Evolutionary conservation across 345 rosid genomes (phyloP).

Genomic region (Cochlearia excelsa): DNA sequence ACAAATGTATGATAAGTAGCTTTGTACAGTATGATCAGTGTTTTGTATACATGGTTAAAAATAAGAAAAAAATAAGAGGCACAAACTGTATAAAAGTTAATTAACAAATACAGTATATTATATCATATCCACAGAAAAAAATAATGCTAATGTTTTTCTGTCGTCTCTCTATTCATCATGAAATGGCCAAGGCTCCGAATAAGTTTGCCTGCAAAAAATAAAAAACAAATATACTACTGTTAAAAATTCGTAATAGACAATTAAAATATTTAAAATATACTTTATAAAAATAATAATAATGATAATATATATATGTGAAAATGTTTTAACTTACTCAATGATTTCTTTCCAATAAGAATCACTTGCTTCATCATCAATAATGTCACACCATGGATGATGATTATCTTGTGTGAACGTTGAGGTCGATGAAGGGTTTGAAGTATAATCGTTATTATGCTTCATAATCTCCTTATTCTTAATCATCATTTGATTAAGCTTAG

Average conservation of each 20-base stretch:
- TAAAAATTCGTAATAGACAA: conserved; percentile 6
- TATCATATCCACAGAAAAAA: conserved; percentile 32
- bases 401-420: conserved; percentile 48
- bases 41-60: conserved; percentile 19
- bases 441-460: conserved; percentile 31
- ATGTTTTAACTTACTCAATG: conserved; percentile 46
- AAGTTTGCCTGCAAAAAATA: conserved; percentile 46
- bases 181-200: conserved; percentile 54
- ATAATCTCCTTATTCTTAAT: conserved; percentile 23
- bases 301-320: neutral
- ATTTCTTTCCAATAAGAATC: conserved; percentile 51
- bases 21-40: conserved; percentile 24
- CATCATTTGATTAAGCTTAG: conserved; percentile 28
- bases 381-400: conserved; percentile 39
- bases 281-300: no score
- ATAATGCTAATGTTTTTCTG: conserved; percentile 7
- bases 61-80: conserved; percentile 1
- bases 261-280: no score
- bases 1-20: conserved; percentile 11
- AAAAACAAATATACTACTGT: neutral
- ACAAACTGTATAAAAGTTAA: conserved; percentile 28
- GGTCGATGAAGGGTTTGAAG: conserved; percentile 57
- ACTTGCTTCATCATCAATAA: conserved; percentile 29
- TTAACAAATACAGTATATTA: conserved; percentile 4
- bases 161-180: conserved; percentile 18